Evolutionary conservation across 2,329 filamentous ascomycete genomes (phyloP), one percentile per base, ranked within the genome.

Genomic region (Aciculosporium take): DNA sequence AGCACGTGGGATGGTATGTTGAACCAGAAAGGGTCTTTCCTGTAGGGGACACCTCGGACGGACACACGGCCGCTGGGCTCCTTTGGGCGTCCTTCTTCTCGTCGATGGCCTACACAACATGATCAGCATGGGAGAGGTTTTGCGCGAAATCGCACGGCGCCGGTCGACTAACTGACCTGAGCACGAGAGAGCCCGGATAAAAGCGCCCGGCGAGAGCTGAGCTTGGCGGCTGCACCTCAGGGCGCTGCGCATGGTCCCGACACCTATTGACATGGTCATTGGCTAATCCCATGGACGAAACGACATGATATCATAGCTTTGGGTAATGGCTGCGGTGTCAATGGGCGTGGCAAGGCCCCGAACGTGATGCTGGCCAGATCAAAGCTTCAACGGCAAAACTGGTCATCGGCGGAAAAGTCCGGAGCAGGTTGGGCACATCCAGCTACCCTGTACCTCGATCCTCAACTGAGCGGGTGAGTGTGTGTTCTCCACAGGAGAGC

Each of bases 1-100:
- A 87, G 65, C 47, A 98, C 88, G 42, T 79, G 81, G 21, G 72
- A 53, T 3, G 89, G 79, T 12, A 84, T 72, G 61, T 98, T 98
- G 61, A 82, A 91, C 83, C 86, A 95, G 40, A 71, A 61, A 41
- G 72, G 62, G 57, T 96, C 87, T 15, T 73, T 79, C 15, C 64
- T 56, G 59, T 87, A 87, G 8, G 61, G 63, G 46, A 68, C 70
- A 48, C 74, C 79, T 50, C 79, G 74, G 48, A 91, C 71, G 7
- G 41, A 41, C 12, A 45, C 30, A 1, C 30, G 32, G 18, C 10
- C 28, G 9, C 23, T 27, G 34, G 31, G 13, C 12, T 24, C 10
- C 5, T 33, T 13, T n/a, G 33, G 4, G 7, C 23, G n/a, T n/a
- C n/a, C n/a, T 29, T 18, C 9, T 18, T 28, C 7, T 8, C 21